Base-by-base conservation (phyloP, 495 filamentous ascomycete genomes). In the Penicillium turbatum region DNA sequence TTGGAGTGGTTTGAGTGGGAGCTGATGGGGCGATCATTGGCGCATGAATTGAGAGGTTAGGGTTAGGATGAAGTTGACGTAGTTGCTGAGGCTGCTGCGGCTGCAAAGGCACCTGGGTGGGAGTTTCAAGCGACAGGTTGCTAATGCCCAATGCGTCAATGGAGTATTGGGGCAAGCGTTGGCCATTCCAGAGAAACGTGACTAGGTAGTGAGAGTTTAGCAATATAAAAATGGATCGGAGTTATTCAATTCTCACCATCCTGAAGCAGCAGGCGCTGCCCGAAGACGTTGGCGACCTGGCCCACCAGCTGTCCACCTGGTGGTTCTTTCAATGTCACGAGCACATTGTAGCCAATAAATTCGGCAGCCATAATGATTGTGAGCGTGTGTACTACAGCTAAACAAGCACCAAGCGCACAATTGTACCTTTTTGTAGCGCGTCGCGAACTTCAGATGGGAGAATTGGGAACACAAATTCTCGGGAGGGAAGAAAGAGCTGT, bases 281-380 rank as follows among this genome's bases (percentile, higher is more conserved):
- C 87, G 42, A 86, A 80, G 30, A 97, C 83, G 57, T 82, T 76
- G 41, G 80, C 81, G 32, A 98, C 84, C 19, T 84, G 79, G 37
- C 92, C 92, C 55, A 82, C 80, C 40, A 96, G 69, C 56, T 80
- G 78, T 13, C 79, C 79, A 56, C 82, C 78, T 2, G 80, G 78
- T 26, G 89, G 89, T 43, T 83, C 68, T 47, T 73, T 80, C 45
- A 96, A 75, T 11, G 84, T 90, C 57, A 95, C 82, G 46, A 86
- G 68, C 66, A 95, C 88, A 53, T 84, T 83, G 63, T 89, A 80
- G 30, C 90, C 90, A 55, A 91, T 85, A 67, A 93, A 92, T 58
- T 86, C 78, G 54, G 77, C 70, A 12, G 82, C 79, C 84, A 88
- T 88, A 54, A 34, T 72, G 17, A 48, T 51, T 41, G 40, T 24